Conservation (phyloP, 2,329 filamentous ascomycete genomes). For the Fusarium sp. region DNA sequence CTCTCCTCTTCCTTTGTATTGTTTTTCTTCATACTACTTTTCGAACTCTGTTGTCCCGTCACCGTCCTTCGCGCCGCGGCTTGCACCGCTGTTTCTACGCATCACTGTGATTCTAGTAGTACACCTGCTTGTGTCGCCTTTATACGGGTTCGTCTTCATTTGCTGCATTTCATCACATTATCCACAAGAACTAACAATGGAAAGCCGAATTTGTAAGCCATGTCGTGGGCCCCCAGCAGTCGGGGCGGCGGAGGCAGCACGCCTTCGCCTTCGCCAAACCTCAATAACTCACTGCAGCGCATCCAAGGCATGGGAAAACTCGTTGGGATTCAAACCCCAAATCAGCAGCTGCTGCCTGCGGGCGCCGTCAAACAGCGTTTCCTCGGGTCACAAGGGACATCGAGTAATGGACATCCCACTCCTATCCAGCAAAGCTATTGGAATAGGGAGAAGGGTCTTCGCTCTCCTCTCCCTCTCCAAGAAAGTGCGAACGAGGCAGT, state of each 20-base stretch:
- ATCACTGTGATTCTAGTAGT: background rate
- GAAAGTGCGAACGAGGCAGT: background rate
- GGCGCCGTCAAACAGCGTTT: background rate
- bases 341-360: constrained; percentile 6
- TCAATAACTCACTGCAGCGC: constrained; percentile 2
- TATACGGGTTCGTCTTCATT: background rate
- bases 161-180: background rate
- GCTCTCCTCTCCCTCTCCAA: background rate
- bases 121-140: background rate
- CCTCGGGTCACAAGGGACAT: background rate
- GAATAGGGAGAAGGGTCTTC: background rate
- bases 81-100: background rate
- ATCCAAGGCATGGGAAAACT: background rate
- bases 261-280: background rate
- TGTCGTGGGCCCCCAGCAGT: background rate
- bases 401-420: background rate
- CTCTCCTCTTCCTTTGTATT: background rate
- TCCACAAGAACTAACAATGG: background rate
- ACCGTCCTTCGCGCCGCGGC: background rate
- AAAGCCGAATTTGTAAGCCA: background rate
- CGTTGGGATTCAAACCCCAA: background rate
- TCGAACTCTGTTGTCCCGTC: background rate
- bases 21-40: background rate
- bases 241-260: background rate
- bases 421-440: background rate